Percentiles rank a stretch among this genome's conserved stretches.
Evolutionary conservation across 225 moss, liverwort and hornwort species (phyloP).

Genomic region (Anthoceros angustus): DNA sequence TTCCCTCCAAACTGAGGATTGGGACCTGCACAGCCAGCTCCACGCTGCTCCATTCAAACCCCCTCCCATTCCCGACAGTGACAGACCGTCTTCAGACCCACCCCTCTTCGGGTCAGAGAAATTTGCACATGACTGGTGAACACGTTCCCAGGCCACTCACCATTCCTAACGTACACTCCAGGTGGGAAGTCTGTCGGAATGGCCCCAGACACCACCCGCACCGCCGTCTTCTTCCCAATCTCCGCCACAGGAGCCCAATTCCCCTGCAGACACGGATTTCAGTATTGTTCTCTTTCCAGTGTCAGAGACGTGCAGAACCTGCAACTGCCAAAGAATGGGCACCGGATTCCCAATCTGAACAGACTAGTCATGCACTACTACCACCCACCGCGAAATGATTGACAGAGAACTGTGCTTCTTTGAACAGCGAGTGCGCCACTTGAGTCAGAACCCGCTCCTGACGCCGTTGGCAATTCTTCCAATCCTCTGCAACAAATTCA

Average conservation of each 20-base stretch:
- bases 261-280: not conserved
- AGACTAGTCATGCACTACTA: not conserved
- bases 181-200: not conserved
- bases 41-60: not conserved
- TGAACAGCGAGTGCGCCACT: not conserved
- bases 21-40: slow-evolving; percentile 8
- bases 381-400: not conserved
- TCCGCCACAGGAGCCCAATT: not conserved
- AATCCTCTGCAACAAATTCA: not conserved
- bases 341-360: not conserved
- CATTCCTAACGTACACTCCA: not conserved
- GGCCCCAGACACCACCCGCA: not conserved
- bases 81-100: not conserved
- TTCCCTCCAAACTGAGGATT: slow-evolving; percentile 13
- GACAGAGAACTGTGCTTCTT: not conserved
- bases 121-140: not conserved
- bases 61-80: not conserved
- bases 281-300: not conserved
- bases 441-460: not conserved
- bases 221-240: not conserved
- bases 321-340: not conserved
- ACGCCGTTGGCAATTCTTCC: not conserved
- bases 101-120: not conserved
- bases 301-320: not conserved
- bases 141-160: not conserved